These are phyloP conservation scores for Neurospora africana DNA, from an alignment of 495 filamentous ascomycete genomes.

Conservation along the genomic window DNA sequence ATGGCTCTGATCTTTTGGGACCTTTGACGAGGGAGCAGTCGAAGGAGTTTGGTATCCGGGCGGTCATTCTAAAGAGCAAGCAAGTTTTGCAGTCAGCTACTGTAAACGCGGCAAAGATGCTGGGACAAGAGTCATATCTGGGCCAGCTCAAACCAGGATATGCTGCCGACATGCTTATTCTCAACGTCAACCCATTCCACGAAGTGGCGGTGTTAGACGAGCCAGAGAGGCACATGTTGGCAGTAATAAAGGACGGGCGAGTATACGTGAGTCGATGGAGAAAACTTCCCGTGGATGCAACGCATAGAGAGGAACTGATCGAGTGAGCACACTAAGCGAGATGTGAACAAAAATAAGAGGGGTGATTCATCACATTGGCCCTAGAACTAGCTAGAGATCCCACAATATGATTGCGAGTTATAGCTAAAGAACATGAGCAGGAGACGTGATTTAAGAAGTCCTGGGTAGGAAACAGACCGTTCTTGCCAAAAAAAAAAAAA, in stretches of 20 bases:
- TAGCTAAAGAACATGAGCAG: not conserved
- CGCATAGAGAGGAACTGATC: not conserved
- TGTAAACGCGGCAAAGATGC: conserved; percentile 37
- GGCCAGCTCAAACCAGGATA: conserved; percentile 26
- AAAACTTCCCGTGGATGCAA: not conserved
- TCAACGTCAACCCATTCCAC: not conserved
- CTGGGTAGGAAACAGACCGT: not conserved
- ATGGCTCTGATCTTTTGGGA: conserved; percentile 44
- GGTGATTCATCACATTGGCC: not conserved
- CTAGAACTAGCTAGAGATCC: not conserved
- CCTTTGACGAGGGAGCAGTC: conserved; percentile 36
- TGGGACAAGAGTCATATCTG: conserved; percentile 30
- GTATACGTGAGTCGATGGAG: not conserved
- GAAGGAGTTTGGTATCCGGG: conserved; percentile 38
- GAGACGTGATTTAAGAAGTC: not conserved
- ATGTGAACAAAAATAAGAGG: not conserved
- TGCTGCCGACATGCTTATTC: not conserved
- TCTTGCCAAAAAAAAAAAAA: not conserved
- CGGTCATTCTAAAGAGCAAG: conserved; percentile 29
- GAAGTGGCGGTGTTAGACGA: not conserved
- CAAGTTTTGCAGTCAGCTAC: conserved; percentile 43
- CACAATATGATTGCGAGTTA: not conserved
- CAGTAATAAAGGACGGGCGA: not conserved
- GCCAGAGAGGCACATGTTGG: not conserved
- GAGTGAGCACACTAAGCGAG: not conserved